Evolutionary conservation across 352 stramenopile genomes (phyloP), one percentile per base, ranked within the genome.

Genomic region (Globisporangium heterothallicum): DNA sequence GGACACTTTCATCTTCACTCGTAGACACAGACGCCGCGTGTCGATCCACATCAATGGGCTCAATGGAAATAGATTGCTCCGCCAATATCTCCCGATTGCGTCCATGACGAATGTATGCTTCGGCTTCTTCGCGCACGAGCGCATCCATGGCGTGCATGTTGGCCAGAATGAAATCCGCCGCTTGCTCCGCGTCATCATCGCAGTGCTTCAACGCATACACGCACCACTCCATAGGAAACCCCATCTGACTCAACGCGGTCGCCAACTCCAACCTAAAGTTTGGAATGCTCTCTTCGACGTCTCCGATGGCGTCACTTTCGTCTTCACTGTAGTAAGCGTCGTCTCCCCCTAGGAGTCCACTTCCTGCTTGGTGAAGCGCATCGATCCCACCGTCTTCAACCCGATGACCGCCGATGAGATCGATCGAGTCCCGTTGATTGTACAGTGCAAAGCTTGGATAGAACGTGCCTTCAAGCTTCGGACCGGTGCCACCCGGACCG

Each of bases 151-250:
- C 69, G 44, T 93, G 67, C 76, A 92, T 88, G 60, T 95, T 92
- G 16, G 76, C 72, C 4, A 95, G 59, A 59, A 95, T 88, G 25
- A 83, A 95, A 53, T 95, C 83, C 0, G 79, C 80, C 8, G 83
- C 78, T 47, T 89, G 71, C 38, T 93, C 83, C 0, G 78, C 69
- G 57, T 95, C 83, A 29, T 95, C 84, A 46, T 93, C 80, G 56
- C 84, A 92, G 38, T 92, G 80, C 19, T 72, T 71, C 3, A 93
- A 46, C 27, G 84, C 83, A 42, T 92, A 92, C 4, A 95, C 57
- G 41, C 83, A 95, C 83, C 83, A 94, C 9, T 95, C 83, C 70
- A 95, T 89, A 0, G 80, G 78, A 49, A 95, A 93, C 0, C 84
- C 84, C 83, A 95, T 92, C 55, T 92, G 77, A 49, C 73, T 92